Base-by-base conservation (phyloP, 495 filamentous ascomycete species). In the Apiosordaria backusii region DNA sequence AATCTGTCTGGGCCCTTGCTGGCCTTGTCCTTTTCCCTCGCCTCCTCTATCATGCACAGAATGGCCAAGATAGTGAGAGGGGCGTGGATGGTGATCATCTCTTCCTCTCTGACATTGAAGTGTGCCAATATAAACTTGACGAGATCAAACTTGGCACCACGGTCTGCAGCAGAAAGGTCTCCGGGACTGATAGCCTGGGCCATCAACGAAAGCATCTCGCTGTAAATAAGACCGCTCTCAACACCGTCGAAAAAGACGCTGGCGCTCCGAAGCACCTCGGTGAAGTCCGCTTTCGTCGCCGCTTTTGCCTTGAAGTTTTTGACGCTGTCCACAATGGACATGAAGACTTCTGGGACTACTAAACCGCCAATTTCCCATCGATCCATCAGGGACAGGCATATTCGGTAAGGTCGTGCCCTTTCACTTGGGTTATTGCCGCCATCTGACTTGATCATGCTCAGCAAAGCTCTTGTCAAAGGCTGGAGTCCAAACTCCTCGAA, bases 161-260 rank as follows among this genome's bases (percentile, higher is more conserved):
- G 80, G 35, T 86, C 82, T 0, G 74, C 67, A 6, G 52, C 68
- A 18, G 75, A 73, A 24, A 76, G 57, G 21, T 82, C 78, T 4
- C 75, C 76, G 7, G 80, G 71, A 25, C 82, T 78, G 59, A 94
- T 77, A 22, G 87, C 87, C 57, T 83, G 79, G 3, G 81, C 76
- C 64, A 89, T 76, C 58, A 88, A 80, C 22, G 84, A 77, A 50
- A 87, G 75, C 58, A 97, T 84, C 73, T 97, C 89, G 24, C 89
- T 87, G 83, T 96, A 99, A 23, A 99, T 97, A 52, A 97, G 81
- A 4, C 89, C 88, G 68, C 93, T 93, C 76, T 99, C 96, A 29
- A 99, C 92, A 4, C 92, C 94, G 76, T 99, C 94, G 69, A 99
- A 98, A 76, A 99, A 98, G 50, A 92, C 88, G 70, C 89, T 96